Conservation (phyloP, 176 grass and related monocot genomes). For the Cocos nucifera region DNA sequence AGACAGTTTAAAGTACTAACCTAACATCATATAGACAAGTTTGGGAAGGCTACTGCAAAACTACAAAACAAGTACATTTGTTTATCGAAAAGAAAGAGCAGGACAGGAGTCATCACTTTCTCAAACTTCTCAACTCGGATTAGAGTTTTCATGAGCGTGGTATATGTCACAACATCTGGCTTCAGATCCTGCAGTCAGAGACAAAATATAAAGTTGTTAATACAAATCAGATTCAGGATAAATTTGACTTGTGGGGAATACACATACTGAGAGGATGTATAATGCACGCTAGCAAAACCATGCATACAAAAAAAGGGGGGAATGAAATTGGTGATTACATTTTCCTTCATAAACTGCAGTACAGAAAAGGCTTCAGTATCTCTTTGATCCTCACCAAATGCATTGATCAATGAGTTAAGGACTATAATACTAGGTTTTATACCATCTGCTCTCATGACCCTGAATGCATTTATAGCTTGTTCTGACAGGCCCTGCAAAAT, state of each 20-base stretch:
- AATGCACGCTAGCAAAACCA: constrained; percentile 11
- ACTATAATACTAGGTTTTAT: constrained; percentile 67
- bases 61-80: no score
- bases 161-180: constrained; percentile 97
- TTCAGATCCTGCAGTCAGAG: constrained; percentile 52
- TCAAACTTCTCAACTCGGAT: constrained; percentile 95
- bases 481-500: constrained; percentile 76
- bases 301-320: constrained; percentile 2
- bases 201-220: constrained; percentile 8
- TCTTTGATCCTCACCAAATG: constrained; percentile 92
- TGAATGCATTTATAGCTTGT: constrained; percentile 83
- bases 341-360: constrained; percentile 92
- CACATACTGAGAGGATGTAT: background rate
- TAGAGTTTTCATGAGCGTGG: constrained; percentile 94
- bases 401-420: constrained; percentile 91
- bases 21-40: no score
- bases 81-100: background rate
- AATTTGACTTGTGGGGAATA: background rate
- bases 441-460: constrained; percentile 87
- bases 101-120: constrained; percentile 40
- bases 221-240: background rate
- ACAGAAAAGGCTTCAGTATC: constrained; percentile 91
- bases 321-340: constrained; percentile 37
- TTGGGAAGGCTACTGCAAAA: no score
- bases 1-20: no score